Evolutionary conservation across 2,329 filamentous ascomycete species (phyloP).

Genomic region (Verticillium dahliae): DNA sequence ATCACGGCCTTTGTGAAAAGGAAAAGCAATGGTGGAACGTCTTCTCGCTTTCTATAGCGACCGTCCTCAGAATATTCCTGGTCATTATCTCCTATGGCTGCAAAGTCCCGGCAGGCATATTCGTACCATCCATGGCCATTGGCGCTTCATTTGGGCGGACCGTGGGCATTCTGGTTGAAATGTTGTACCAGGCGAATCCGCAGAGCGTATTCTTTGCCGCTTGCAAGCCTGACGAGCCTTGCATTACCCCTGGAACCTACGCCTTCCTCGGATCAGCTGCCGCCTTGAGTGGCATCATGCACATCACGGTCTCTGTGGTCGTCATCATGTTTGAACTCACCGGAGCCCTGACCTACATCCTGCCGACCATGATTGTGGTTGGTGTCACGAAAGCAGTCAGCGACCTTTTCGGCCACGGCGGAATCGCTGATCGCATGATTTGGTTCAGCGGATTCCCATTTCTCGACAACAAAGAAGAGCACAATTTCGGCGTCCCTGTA

Average conservation of each 20-base stretch:
- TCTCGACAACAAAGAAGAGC: conserved; percentile 94
- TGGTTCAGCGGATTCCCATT: conserved; percentile 98
- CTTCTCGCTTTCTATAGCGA: conserved; percentile 70
- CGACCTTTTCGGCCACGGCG: conserved; percentile 87
- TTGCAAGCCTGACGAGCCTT: conserved; percentile 85
- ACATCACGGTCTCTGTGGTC: conserved; percentile 91
- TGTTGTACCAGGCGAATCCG: conserved; percentile 78
- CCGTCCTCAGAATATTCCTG: conserved; percentile 70
- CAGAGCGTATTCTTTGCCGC: conserved; percentile 77
- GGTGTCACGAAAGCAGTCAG: conserved; percentile 92
- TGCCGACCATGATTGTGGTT: conserved; percentile 98
- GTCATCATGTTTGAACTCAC: conserved; percentile 99
- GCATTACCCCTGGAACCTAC: conserved; percentile 96
- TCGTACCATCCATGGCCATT: conserved; percentile 96
- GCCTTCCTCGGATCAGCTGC: conserved; percentile 91
- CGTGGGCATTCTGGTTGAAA: conserved; percentile 90
- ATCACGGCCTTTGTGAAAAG: conserved; percentile 79
- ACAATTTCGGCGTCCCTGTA: conserved; percentile 91
- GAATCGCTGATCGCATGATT: conserved; percentile 97
- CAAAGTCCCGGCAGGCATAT: conserved; percentile 96
- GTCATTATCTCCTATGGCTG: conserved; percentile 96
- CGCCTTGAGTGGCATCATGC: conserved; percentile 93
- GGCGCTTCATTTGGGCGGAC: conserved; percentile 90
- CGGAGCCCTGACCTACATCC: conserved; percentile 91
- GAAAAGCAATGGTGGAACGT: conserved; percentile 74